Base-by-base conservation (phyloP, 1,284 basidiomycete species). In the Moesziomyces parantarcticus region DNA sequence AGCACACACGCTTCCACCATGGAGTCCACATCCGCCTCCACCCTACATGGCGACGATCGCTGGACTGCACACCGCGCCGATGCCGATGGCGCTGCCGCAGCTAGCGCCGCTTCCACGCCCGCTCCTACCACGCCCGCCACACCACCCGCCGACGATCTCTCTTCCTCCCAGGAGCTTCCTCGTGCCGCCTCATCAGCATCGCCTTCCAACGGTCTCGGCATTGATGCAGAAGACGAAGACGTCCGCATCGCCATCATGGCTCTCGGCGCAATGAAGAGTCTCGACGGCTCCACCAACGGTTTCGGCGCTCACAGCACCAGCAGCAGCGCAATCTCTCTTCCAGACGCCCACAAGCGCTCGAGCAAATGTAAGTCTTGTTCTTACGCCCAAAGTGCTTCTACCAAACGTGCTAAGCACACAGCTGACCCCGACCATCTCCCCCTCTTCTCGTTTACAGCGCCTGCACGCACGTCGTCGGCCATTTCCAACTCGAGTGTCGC, bases 221-320 rank as follows among this genome's bases (percentile, higher is more conserved):
- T 77, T 45, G 65, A 78, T 25, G 72, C 71, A 32, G 75, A 77
- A 50, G 75, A 74, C 40, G 73, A 76, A 55, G 77, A 77, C n/a
- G 77, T 79, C 9, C 62, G 64, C 43, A 77, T 77, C 26, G 77
- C 77, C 48, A 75, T 79, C 60, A 74, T 78, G 73, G 77, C 74
- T 3, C 50, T 78, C 23, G 76, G 76, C 16, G 76, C 74, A 32
- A 78, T 78, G 76, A 76, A 76, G 60, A 64, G 73, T 34, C 67
- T 78, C 25, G 76, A 78, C 46, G 76, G 74, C n/a, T 58, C 43
- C 1, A 54, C 34, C 50, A 50, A 57, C 32, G 46, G 43, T 5
- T 53, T 67, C 26, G 47, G 50, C 16, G 55, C 39, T 14, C 23
- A 50, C 16, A 57, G 54, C 23, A 48, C 49, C 21, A 60, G 57